Conservation (phyloP, 495 filamentous ascomycete genomes). For the Aspergillus biplanus region DNA sequence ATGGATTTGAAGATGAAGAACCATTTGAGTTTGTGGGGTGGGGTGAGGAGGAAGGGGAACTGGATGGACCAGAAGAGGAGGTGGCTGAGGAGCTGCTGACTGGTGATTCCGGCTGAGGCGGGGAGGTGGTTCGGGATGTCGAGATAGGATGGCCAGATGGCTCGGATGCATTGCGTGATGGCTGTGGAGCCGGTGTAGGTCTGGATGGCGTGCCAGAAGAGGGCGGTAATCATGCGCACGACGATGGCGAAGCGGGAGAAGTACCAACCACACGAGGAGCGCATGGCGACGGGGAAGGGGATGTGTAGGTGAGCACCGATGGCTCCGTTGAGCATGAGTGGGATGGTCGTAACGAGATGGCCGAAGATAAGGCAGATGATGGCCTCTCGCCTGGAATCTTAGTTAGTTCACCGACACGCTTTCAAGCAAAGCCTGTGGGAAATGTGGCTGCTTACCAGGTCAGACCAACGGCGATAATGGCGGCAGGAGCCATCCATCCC, state of each 20-base stretch:
- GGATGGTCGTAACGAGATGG: slow-evolving; percentile 2
- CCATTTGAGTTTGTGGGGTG: slow-evolving; percentile 9
- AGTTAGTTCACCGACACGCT: not conserved
- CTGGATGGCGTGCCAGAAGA: slow-evolving; percentile 11
- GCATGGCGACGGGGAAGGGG: slow-evolving; percentile 5
- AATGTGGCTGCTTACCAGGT: not conserved
- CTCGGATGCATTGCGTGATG: slow-evolving; percentile 6
- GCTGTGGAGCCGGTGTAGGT: slow-evolving; percentile 9
- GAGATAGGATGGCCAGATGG: slow-evolving; percentile 2
- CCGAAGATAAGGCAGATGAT: slow-evolving; percentile 13
- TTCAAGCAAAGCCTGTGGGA: no score
- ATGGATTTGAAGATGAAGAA: slow-evolving; percentile 13
- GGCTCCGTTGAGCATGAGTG: slow-evolving; percentile 8
- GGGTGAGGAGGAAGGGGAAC: slow-evolving; percentile 10
- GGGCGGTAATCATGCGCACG: slow-evolving; percentile 5
- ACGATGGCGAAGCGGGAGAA: slow-evolving; percentile 6
- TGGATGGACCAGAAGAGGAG: slow-evolving; percentile 7
- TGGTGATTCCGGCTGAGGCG: slow-evolving; percentile 2
- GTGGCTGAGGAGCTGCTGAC: slow-evolving; percentile 5
- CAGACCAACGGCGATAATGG: slow-evolving; percentile 8
- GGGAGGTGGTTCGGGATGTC: slow-evolving; percentile 4
- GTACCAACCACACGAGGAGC: slow-evolving; percentile 5
- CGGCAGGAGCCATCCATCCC: slow-evolving; percentile 7
- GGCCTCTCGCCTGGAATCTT: slow-evolving; percentile 1
- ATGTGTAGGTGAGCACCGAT: slow-evolving; percentile 6